These are phyloP conservation scores for Cyclotella cryptica DNA, from an alignment of 108 stramenopile species.

Conservation along the genomic window DNA sequence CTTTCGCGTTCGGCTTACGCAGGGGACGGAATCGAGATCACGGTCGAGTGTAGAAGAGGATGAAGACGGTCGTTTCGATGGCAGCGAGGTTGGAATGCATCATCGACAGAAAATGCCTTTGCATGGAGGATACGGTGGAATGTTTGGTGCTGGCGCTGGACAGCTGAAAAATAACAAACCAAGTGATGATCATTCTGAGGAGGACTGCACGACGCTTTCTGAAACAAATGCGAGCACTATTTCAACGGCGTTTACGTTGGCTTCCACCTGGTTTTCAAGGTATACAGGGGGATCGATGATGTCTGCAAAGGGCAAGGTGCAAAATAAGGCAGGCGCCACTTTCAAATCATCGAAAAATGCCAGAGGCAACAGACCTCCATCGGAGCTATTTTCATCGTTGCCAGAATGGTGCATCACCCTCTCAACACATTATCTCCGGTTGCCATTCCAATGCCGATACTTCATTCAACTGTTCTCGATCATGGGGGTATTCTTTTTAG, in stretches of 20 bases:
- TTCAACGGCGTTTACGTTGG: constrained; percentile 1
- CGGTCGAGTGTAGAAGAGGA: not conserved
- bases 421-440: not conserved
- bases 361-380: not conserved
- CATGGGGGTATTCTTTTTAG: constrained; percentile 30
- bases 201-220: not conserved
- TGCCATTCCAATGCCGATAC: constrained; percentile 38
- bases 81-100: not conserved
- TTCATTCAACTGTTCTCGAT: constrained; percentile 40
- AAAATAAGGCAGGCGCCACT: not conserved
- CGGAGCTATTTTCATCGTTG: not conserved
- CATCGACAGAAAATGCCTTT: constrained; percentile 36
- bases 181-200: constrained; percentile 1
- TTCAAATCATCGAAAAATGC: not conserved
- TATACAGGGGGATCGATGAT: not conserved
- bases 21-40: not conserved
- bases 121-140: constrained; percentile 49
- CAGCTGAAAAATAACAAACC: not conserved
- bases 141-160: constrained; percentile 29
- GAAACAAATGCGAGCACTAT: not conserved
- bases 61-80: not conserved
- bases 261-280: constrained; percentile 3
- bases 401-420: not conserved
- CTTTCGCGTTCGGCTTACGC: constrained; percentile 15
- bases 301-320: not conserved